A percentile compares a stretch with the other conserved stretches of the same genome.
Evolutionary conservation across 2,329 filamentous ascomycete species (phyloP).

Genomic region (Dothiorella sarmentorum): DNA sequence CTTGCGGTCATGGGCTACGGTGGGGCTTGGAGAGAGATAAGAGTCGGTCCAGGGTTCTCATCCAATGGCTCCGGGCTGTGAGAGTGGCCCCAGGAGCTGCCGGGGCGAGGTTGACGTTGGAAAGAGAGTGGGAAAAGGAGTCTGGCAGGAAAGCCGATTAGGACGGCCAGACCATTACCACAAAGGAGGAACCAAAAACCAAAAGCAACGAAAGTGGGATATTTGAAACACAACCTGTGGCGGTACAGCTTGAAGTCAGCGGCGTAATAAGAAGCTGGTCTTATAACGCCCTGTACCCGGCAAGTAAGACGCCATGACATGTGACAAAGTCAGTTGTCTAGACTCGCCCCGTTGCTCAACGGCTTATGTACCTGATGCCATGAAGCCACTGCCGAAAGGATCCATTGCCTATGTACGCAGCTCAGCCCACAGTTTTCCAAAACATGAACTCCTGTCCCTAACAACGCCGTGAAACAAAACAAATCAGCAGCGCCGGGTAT

Average conservation of each 20-base stretch:
- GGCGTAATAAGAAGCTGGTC: not conserved
- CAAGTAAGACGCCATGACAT: not conserved
- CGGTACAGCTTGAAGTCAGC: too few species aligned
- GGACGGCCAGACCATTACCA: too few species aligned
- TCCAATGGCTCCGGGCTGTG: not conserved
- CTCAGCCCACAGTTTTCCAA: not conserved
- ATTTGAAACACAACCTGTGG: too few species aligned
- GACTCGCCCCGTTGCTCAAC: not conserved
- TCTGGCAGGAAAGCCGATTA: too few species aligned
- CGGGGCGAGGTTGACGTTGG: too few species aligned
- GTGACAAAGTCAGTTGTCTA: not conserved
- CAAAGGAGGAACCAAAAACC: too few species aligned
- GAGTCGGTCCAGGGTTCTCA: not conserved
- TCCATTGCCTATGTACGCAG: conserved; percentile 1
- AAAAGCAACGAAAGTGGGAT: too few species aligned
- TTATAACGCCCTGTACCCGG: not conserved
- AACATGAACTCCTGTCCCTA: not conserved
- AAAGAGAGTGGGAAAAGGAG: too few species aligned
- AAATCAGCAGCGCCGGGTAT: conserved; percentile 12
- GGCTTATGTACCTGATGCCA: not conserved
- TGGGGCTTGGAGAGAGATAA: not conserved
- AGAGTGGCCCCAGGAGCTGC: not conserved
- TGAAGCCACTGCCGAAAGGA: not conserved
- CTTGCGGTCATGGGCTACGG: not conserved
- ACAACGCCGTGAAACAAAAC: not conserved